Conservation (phyloP, 768 basidiomycete species). For the Mycena filopes region DNA sequence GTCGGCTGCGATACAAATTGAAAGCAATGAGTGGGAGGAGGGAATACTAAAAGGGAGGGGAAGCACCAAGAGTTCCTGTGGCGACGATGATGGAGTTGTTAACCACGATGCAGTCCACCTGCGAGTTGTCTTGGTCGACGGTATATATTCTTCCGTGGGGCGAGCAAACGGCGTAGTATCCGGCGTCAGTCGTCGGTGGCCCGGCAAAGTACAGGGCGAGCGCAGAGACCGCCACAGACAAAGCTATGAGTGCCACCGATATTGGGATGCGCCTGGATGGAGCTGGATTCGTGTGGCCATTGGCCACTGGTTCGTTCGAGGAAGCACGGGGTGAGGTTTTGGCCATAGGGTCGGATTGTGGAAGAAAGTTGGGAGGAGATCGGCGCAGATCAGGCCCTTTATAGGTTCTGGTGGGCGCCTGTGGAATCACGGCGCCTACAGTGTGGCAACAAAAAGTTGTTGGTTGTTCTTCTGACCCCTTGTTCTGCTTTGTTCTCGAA, state of each 20-base stretch:
- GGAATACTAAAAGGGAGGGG: not conserved
- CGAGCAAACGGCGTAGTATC: slow-evolving; percentile 67
- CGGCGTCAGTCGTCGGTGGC: not conserved
- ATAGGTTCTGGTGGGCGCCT: no score
- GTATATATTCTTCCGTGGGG: slow-evolving; percentile 68
- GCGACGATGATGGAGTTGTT: slow-evolving; percentile 57
- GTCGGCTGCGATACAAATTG: slow-evolving; percentile 45
- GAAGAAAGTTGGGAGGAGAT: no score
- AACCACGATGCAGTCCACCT: slow-evolving; percentile 72
- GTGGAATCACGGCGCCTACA: no score
- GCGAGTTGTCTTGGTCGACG: slow-evolving; percentile 63
- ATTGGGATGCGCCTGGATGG: not conserved
- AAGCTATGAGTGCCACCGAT: slow-evolving; percentile 9
- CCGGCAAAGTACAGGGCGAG: not conserved
- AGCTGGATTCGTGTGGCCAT: not conserved
- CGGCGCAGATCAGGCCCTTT: no score
- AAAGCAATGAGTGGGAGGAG: not conserved
- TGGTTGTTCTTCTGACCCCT: no score
- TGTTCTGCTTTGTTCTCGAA: no score
- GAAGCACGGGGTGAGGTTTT: no score
- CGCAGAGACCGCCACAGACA: slow-evolving; percentile 9
- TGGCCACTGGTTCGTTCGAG: no score
- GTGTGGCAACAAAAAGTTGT: no score
- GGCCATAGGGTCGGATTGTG: no score
- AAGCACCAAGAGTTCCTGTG: slow-evolving; percentile 60